These are phyloP conservation scores for Pseudoscleropodium purum DNA, from an alignment of 225 moss, liverwort and hornwort species.

Conservation along the genomic window DNA sequence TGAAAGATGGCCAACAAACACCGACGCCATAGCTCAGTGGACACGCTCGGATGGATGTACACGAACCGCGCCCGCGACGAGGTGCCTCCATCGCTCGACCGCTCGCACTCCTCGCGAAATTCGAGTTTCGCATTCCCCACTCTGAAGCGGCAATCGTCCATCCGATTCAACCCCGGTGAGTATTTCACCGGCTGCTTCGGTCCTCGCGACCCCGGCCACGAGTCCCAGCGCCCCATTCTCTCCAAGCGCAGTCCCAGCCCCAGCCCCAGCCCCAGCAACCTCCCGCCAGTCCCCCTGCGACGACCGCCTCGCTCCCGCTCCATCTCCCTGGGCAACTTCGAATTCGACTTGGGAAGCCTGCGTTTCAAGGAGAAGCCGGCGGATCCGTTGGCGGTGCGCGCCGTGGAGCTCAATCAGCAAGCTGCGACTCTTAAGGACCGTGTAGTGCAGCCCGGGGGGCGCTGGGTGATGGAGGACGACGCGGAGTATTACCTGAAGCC, in stretches of 20 bases:
- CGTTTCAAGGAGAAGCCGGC: not conserved
- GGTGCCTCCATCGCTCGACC: not conserved
- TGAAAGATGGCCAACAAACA: slow-evolving; percentile 18
- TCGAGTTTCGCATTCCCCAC: not conserved
- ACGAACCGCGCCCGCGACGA: slow-evolving; percentile 1
- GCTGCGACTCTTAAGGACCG: slow-evolving; percentile 19
- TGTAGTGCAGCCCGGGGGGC: slow-evolving; percentile 3
- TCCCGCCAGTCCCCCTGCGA: not conserved
- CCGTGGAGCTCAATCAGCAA: slow-evolving; percentile 16
- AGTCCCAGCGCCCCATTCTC: not conserved
- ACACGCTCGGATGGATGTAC: slow-evolving; percentile 31
- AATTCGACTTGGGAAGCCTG: slow-evolving; percentile 15
- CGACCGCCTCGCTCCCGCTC: slow-evolving; percentile 16
- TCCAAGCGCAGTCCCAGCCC: not conserved
- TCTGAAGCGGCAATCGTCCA: slow-evolving; percentile 18
- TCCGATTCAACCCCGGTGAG: slow-evolving; percentile 24
- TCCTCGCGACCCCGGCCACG: not conserved
- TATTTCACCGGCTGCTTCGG: slow-evolving; percentile 41
- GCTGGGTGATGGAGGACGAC: slow-evolving; percentile 32
- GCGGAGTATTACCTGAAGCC: slow-evolving; percentile 28
- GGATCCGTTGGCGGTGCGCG: slow-evolving; percentile 4
- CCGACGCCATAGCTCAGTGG: slow-evolving; percentile 38
- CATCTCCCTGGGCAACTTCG: slow-evolving; percentile 18
- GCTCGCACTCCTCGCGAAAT: slow-evolving; percentile 8
- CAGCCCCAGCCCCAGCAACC: too few species aligned